Evolutionary conservation across 2,329 filamentous ascomycete genomes (phyloP).

Genomic region (Tolypocladium guangdongense): DNA sequence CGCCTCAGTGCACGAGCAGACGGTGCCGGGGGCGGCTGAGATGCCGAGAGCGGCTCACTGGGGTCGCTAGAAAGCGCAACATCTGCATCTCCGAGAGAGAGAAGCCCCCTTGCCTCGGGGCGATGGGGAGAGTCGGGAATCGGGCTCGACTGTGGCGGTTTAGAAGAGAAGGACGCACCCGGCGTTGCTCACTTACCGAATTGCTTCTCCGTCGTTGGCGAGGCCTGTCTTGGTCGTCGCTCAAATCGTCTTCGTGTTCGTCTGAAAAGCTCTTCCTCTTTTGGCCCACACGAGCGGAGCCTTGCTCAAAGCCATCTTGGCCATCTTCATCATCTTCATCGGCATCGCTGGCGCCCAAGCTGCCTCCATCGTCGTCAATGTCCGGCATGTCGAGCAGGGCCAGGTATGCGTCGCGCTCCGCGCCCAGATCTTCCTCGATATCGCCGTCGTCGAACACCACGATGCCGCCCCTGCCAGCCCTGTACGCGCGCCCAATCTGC

Average conservation of each 20-base stretch:
- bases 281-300: constrained; percentile 36
- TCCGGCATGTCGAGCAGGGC: constrained; percentile 87
- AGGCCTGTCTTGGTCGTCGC: constrained; percentile 66
- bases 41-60: constrained; percentile 44
- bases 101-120: constrained; percentile 47
- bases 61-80: constrained; percentile 36
- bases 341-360: constrained; percentile 61
- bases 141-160: constrained; percentile 43
- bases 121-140: constrained; percentile 55
- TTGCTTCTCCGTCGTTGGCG: constrained; percentile 78
- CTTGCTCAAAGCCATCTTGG: constrained; percentile 26
- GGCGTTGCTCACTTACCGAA: constrained; percentile 45
- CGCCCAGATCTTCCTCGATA: constrained; percentile 68
- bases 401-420: constrained; percentile 72
- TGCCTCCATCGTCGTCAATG: constrained; percentile 64
- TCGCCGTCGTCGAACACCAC: constrained; percentile 95
- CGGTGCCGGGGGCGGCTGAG: constrained; percentile 47
- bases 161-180: constrained; percentile 1
- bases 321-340: constrained; percentile 50
- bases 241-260: constrained; percentile 56
- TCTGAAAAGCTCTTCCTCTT: constrained; percentile 77
- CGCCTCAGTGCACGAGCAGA: constrained; percentile 64
- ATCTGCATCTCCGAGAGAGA: constrained; percentile 40
- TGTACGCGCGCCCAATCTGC: constrained; percentile 60
- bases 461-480: constrained; percentile 72